A percentile compares a stretch with the other conserved stretches of the same genome.
Evolutionary conservation across 176 grass and related monocot genomes (phyloP).

Genomic region (Aegilops sharonensis): DNA sequence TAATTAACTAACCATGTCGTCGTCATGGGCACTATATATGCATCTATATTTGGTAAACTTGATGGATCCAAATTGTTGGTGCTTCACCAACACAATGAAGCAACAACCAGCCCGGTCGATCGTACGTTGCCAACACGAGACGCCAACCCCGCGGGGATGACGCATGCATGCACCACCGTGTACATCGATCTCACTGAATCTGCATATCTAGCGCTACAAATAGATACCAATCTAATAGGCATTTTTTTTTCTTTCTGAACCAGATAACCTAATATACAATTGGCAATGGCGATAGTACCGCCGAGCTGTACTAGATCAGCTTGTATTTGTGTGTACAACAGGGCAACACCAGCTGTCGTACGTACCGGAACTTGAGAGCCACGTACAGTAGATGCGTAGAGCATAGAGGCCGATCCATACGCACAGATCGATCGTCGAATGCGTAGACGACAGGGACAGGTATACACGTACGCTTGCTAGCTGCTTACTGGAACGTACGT

Average conservation of each 20-base stretch:
- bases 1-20: background rate
- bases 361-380: too few relatives aligned
- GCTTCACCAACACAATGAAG: conserved; percentile 30
- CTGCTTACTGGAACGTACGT: too few relatives aligned
- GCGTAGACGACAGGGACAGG: too few relatives aligned
- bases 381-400: too few relatives aligned
- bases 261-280: too few relatives aligned
- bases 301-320: background rate
- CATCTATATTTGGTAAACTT: background rate
- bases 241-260: too few relatives aligned
- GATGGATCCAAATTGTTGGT: background rate
- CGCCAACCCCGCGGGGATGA: conserved; percentile 5
- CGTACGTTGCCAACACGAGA: conserved; percentile 18
- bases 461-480: too few relatives aligned
- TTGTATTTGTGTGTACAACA: background rate
- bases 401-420: too few relatives aligned
- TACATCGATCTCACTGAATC: background rate
- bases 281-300: too few relatives aligned
- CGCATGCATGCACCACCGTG: background rate
- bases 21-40: background rate
- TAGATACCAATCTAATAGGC: too few relatives aligned
- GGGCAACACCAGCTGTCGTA: background rate
- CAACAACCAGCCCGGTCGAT: background rate
- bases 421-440: too few relatives aligned
- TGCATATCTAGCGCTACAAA: too few relatives aligned